These are phyloP conservation scores for Geotrichum siamense DNA, from an alignment of 1,139 yeast species.

Conservation along the genomic window DNA sequence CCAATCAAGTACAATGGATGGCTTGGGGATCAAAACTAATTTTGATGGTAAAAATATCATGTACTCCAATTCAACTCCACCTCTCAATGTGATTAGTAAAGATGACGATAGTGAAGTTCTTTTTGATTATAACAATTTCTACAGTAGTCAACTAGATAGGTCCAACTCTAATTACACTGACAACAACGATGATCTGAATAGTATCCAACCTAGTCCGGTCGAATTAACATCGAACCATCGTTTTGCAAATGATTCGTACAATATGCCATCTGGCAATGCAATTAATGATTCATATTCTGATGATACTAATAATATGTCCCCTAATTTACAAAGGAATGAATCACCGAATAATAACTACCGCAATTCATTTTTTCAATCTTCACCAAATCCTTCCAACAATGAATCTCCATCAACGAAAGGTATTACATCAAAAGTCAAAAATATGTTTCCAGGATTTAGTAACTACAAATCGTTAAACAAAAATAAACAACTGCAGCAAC, in stretches of 20 bases:
- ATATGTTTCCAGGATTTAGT: constrained; percentile 18
- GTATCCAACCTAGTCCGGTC: constrained; percentile 15
- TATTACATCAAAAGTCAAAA: constrained; percentile 13
- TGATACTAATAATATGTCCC: constrained; percentile 6
- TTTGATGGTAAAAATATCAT: constrained; percentile 6
- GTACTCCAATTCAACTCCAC: constrained; percentile 4
- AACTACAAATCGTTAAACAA: constrained; percentile 14
- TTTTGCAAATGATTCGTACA: too few relatives aligned
- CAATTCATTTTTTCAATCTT: background rate
- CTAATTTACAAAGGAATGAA: constrained; percentile 7
- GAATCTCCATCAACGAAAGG: background rate
- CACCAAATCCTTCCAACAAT: constrained; percentile 10
- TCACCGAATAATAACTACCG: background rate
- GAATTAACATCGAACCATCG: constrained; percentile 11
- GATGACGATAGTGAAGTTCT: background rate
- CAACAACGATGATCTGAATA: constrained; percentile 12
- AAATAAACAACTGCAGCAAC: constrained; percentile 2
- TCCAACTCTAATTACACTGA: too few relatives aligned
- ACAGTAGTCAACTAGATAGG: too few relatives aligned
- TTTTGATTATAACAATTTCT: constrained; percentile 8
- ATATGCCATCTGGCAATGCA: constrained; percentile 9
- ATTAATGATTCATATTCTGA: constrained; percentile 11
- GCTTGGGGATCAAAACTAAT: constrained; percentile 14
- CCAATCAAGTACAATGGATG: constrained; percentile 7
- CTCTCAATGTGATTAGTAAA: constrained; percentile 1